Evolutionary conservation across 495 filamentous ascomycete species (phyloP).

Genomic region (Penicillium roqueforti): DNA sequence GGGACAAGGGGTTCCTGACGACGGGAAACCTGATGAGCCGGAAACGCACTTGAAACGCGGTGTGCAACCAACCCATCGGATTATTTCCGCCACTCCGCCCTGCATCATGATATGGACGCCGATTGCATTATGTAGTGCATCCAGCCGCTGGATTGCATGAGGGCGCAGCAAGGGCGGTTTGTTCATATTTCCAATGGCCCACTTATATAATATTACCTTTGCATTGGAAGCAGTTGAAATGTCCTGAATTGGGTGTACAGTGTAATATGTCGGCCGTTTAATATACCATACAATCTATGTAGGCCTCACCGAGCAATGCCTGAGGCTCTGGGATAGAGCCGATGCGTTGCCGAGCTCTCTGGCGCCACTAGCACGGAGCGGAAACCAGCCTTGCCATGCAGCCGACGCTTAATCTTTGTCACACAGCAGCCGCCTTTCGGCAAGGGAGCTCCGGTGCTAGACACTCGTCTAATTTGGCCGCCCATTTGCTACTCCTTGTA

Average conservation of each 20-base stretch:
- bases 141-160: constrained; percentile 16
- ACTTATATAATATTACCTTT: constrained; percentile 6
- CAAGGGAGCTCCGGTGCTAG: not conserved
- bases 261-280: not conserved
- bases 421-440: not conserved
- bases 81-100: constrained; percentile 3
- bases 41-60: constrained; percentile 41
- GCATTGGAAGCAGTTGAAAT: not conserved
- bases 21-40: constrained; percentile 77
- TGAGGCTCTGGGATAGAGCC: not conserved
- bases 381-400: constrained; percentile 19
- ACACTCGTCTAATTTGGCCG: not conserved
- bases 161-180: constrained; percentile 7
- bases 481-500: not conserved
- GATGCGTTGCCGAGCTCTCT: constrained; percentile 13
- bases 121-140: constrained; percentile 17
- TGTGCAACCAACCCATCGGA: constrained; percentile 8
- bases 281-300: not conserved
- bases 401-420: constrained; percentile 8
- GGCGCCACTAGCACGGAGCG: constrained; percentile 18
- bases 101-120: constrained; percentile 12
- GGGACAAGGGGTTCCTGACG: constrained; percentile 78
- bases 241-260: not conserved
- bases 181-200: not conserved
- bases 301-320: not conserved